Evolutionary conservation across 768 basidiomycete genomes (phyloP).

Genomic region (Suillus brevipes): DNA sequence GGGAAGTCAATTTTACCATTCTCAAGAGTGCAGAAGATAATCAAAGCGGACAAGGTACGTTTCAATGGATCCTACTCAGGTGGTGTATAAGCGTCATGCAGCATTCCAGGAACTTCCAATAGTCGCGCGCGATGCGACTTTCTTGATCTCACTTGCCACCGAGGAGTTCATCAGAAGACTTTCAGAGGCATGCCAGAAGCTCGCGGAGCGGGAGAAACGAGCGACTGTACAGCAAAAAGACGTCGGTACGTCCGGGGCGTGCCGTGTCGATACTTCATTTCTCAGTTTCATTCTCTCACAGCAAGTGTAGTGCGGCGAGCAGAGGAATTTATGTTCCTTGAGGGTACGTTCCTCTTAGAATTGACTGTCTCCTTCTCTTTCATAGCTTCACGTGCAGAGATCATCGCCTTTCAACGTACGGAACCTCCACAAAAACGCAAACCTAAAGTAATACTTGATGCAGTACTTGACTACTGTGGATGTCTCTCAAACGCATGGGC

Average conservation of each 20-base stretch:
- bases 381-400: conserved; percentile 40
- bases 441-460: conserved; percentile 28
- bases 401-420: conserved; percentile 52
- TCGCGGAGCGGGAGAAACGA: conserved; percentile 71
- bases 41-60: conserved; percentile 81
- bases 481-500: not conserved
- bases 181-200: conserved; percentile 65
- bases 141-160: conserved; percentile 79
- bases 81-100: conserved; percentile 61
- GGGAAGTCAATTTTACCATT: conserved; percentile 79
- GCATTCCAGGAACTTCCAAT: conserved; percentile 66
- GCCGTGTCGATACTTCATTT: not conserved
- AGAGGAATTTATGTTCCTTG: conserved; percentile 78
- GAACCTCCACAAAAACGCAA: conserved; percentile 48
- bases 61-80: conserved; percentile 60
- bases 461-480: not conserved
- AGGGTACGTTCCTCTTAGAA: conserved; percentile 46
- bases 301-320: conserved; percentile 62
- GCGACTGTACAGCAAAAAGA: conserved; percentile 78
- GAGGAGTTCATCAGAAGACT: conserved; percentile 86
- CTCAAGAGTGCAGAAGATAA: conserved; percentile 76
- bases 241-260: conserved; percentile 52
- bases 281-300: conserved; percentile 27
- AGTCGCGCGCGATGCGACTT: conserved; percentile 73
- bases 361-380: conserved; percentile 5